These are phyloP conservation scores for Schizosaccharomyces japonicus DNA, from an alignment of 805 yeast species.

Conservation along the genomic window DNA sequence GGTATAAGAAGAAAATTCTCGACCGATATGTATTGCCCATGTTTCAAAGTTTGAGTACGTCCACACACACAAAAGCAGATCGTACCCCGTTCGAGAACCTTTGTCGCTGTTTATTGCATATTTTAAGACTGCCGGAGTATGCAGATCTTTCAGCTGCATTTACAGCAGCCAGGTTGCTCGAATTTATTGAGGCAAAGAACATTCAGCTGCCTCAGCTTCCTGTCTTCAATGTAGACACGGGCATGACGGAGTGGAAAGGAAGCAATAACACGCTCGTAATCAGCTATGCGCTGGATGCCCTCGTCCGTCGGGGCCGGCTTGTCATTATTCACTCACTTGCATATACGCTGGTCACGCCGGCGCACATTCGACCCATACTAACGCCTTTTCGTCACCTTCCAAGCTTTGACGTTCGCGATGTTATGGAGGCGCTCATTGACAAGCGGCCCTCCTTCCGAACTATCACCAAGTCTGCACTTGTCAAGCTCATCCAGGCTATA, in stretches of 20 bases:
- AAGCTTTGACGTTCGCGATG: too few species aligned
- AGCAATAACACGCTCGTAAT: not conserved
- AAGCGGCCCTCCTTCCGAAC: too few species aligned
- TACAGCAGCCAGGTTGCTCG: not conserved
- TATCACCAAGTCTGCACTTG: too few species aligned
- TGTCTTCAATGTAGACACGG: not conserved
- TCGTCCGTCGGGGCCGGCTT: not conserved
- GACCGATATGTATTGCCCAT: too few species aligned
- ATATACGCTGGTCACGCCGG: too few species aligned
- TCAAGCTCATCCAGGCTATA: too few species aligned
- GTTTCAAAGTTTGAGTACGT: not conserved
- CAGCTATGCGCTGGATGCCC: not conserved
- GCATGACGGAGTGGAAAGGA: not conserved
- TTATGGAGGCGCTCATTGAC: too few species aligned
- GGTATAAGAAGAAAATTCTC: not conserved
- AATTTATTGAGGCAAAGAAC: not conserved
- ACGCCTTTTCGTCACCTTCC: too few species aligned
- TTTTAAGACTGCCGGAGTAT: not conserved
- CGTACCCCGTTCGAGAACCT: not conserved
- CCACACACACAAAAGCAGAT: not conserved
- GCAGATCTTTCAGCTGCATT: not conserved
- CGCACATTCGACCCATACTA: too few species aligned
- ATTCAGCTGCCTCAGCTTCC: not conserved
- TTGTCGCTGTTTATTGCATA: not conserved
- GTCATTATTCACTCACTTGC: too few species aligned